phyloP scores from a whole-genome alignment of 176 grass and related monocot genomes.

The Cenchrus purpureus region DNA sequence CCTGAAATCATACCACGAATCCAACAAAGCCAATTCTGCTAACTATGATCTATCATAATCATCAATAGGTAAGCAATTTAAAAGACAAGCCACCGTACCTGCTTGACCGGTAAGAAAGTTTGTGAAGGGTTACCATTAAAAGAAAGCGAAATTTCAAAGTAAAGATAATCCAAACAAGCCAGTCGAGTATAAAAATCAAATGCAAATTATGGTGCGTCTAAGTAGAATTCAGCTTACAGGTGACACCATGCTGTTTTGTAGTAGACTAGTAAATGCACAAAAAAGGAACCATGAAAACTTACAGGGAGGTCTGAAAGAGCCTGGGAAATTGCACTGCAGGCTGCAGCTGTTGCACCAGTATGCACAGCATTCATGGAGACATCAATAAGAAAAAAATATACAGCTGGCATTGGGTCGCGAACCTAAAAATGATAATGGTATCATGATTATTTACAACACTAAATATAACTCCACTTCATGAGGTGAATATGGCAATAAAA shows the following conservation, averaged over 20 bases:
- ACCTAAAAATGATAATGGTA: constrained; percentile 57
- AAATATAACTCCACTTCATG: constrained; percentile 1
- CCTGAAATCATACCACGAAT: neutral
- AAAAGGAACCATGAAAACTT: constrained; percentile 45
- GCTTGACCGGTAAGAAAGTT: neutral
- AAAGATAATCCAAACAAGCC: neutral
- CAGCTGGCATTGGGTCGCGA: constrained; percentile 95
- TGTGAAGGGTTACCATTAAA: neutral
- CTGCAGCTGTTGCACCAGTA: constrained; percentile 88
- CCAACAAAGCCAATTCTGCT: neutral
- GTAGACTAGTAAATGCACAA: neutral
- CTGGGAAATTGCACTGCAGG: constrained; percentile 93
- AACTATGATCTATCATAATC: neutral
- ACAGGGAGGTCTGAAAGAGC: constrained; percentile 90
- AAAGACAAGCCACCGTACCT: neutral
- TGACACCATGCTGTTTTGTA: neutral
- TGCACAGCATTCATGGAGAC: constrained; percentile 95
- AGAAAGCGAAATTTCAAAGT: neutral
- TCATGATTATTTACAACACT: constrained; percentile 15
- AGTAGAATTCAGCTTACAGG: constrained; percentile 5
- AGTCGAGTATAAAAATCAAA: constrained; percentile 11
- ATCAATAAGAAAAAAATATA: constrained; percentile 97
- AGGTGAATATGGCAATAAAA: neutral
- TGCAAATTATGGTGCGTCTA: neutral
- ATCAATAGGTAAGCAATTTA: neutral